A percentile compares a stretch with the other conserved stretches of the same genome.
phyloP scores from a whole-genome alignment of 208 protist genomes.

The Trypanosoma vivax region DNA sequence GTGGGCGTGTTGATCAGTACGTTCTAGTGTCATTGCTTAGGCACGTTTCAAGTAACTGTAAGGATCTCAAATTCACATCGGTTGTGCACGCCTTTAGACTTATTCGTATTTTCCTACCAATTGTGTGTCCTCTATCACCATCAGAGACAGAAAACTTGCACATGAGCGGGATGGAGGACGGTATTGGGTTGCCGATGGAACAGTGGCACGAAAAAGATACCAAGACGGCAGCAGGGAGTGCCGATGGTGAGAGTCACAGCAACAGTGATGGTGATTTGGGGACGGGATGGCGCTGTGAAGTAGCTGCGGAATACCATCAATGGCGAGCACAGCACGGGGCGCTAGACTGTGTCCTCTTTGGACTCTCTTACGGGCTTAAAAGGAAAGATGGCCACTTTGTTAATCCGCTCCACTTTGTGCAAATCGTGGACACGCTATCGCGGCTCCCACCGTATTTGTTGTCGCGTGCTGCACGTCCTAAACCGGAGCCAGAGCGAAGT shows the following conservation, averaged over 20 bases:
- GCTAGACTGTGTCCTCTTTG: conserved; percentile 40
- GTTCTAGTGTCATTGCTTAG: conserved; percentile 23
- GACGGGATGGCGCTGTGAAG: background rate
- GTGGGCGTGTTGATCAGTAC: conserved; percentile 1
- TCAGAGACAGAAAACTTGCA: background rate
- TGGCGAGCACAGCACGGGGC: conserved; percentile 30
- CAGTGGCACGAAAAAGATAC: no score
- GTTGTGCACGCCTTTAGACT: conserved; percentile 66
- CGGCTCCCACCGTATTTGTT: conserved; percentile 47
- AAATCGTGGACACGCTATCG: conserved; percentile 52
- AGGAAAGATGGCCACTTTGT: conserved; percentile 45
- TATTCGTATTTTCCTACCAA: conserved; percentile 54
- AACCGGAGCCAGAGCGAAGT: background rate
- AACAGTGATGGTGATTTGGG: background rate
- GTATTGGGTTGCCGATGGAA: background rate
- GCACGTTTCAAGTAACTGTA: conserved; percentile 19
- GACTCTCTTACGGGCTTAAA: conserved; percentile 37
- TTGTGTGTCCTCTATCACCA: conserved; percentile 29
- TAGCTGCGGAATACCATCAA: background rate
- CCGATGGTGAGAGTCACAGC: background rate
- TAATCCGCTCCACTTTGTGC: conserved; percentile 73
- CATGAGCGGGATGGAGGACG: background rate
- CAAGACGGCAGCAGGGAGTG: background rate
- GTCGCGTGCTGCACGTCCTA: conserved; percentile 18
- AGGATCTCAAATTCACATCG: conserved; percentile 60